These are phyloP conservation scores for Candida montana DNA, from an alignment of 805 yeast species.

Conservation along the genomic window DNA sequence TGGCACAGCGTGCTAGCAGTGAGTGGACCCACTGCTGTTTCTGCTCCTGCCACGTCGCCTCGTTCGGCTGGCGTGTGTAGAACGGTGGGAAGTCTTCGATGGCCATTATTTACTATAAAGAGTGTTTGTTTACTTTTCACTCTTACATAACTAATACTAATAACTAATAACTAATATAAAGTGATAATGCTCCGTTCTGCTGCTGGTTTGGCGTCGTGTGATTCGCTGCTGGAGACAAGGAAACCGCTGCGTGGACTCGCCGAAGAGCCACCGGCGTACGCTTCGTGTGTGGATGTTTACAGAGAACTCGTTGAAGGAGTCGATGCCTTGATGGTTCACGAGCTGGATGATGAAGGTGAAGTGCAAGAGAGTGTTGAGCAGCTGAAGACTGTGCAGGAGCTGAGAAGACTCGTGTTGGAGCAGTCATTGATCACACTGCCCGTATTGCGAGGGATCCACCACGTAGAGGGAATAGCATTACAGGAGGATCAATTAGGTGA, in stretches of 20 bases:
- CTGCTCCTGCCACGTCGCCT: constrained; percentile 72
- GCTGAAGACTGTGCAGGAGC: constrained; percentile 8
- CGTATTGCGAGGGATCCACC: constrained; percentile 21
- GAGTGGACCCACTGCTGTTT: constrained; percentile 71
- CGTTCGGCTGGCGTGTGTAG: constrained; percentile 84
- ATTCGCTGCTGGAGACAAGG: background rate
- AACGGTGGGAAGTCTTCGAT: constrained; percentile 73
- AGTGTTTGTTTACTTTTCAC: too few relatives aligned
- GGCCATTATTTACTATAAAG: too few relatives aligned
- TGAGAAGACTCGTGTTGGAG: constrained; percentile 16
- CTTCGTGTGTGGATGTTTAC: constrained; percentile 28
- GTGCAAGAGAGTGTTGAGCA: background rate
- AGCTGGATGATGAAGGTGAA: too few relatives aligned
- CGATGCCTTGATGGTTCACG: constrained; percentile 30
- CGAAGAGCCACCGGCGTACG: background rate
- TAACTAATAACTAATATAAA: too few relatives aligned
- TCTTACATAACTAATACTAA: too few relatives aligned
- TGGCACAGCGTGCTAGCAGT: constrained; percentile 55
- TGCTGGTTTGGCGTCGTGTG: too few relatives aligned
- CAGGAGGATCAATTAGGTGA: constrained; percentile 13
- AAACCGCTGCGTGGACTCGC: background rate
- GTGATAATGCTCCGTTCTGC: too few relatives aligned
- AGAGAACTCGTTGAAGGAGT: constrained; percentile 14
- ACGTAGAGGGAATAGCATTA: constrained; percentile 20
- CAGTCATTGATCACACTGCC: constrained; percentile 17